Evolutionary conservation across 768 basidiomycete genomes (phyloP).

Genomic region (Tephrocybe sp.): DNA sequence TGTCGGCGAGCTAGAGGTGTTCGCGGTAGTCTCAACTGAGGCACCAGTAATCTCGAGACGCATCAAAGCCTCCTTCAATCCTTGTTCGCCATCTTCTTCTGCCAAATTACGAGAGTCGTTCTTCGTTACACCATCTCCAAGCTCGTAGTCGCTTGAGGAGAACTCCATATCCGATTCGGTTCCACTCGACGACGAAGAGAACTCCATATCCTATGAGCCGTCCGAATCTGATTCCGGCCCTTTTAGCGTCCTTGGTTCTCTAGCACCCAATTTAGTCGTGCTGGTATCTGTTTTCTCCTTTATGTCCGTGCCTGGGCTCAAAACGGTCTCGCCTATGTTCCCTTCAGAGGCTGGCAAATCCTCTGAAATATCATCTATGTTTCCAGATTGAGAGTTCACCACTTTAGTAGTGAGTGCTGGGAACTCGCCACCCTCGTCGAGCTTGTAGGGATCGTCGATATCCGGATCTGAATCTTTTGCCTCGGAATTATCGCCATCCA

Average conservation of each 20-base stretch:
- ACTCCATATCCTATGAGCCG: slow-evolving; percentile 8
- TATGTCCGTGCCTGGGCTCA: neutral
- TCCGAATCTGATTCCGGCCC: slow-evolving; percentile 3
- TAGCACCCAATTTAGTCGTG: neutral
- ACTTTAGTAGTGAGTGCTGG: neutral
- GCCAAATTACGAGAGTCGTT: neutral
- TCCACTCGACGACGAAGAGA: slow-evolving; percentile 1
- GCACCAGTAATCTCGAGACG: neutral
- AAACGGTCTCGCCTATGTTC: neutral
- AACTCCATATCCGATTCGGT: slow-evolving; percentile 12
- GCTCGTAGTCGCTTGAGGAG: neutral
- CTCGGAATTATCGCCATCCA: neutral
- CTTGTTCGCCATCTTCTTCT: neutral
- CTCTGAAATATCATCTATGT: neutral
- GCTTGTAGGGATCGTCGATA: slow-evolving; percentile 9
- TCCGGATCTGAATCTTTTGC: neutral
- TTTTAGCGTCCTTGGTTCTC: neutral
- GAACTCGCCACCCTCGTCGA: slow-evolving; percentile 9
- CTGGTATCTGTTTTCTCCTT: neutral
- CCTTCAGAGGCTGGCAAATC: neutral
- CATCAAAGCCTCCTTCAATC: neutral
- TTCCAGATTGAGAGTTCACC: neutral
- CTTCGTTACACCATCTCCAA: neutral
- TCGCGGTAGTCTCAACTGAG: neutral
- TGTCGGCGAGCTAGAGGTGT: neutral